These are phyloP conservation scores for Pyracantha coccinea DNA, from an alignment of 331 rosid species.

Conservation along the genomic window DNA sequence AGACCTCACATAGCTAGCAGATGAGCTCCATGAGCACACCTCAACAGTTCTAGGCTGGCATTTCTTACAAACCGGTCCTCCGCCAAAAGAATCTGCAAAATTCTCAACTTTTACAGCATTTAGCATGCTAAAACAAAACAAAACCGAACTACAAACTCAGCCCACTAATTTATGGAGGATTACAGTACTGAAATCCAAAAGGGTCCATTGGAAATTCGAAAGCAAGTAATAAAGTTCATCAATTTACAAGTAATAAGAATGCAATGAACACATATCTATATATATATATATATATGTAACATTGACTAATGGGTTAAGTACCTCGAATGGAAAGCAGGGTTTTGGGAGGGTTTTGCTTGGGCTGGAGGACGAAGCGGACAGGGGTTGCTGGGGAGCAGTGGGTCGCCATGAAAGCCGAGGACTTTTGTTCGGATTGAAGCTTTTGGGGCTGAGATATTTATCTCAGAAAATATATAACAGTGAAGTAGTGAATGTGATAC, in stretches of 20 bases:
- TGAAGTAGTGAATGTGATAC: neutral
- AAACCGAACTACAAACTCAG: neutral
- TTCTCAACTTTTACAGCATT: neutral
- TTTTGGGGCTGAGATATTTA: neutral
- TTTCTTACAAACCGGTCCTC: conserved; percentile 24
- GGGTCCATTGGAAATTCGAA: neutral
- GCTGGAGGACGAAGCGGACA: conserved; percentile 44
- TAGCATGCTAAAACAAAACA: neutral
- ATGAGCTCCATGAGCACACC: conserved; percentile 39
- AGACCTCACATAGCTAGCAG: conserved; percentile 40
- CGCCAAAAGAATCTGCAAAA: conserved; percentile 35
- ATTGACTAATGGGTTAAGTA: neutral
- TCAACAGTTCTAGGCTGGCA: conserved; percentile 16
- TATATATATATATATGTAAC: too few species aligned
- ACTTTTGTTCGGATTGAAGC: neutral
- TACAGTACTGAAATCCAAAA: neutral
- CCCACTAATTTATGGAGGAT: neutral
- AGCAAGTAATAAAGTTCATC: conserved; percentile 1
- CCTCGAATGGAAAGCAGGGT: conserved; percentile 35
- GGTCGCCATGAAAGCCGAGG: conserved; percentile 54
- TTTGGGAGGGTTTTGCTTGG: conserved; percentile 35
- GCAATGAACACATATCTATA: too few species aligned
- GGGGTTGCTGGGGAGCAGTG: conserved; percentile 43
- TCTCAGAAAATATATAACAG: neutral
- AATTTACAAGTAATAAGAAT: neutral